phyloP scores from a whole-genome alignment of 305 asterid genomes.

The Fraxinus velutina region DNA sequence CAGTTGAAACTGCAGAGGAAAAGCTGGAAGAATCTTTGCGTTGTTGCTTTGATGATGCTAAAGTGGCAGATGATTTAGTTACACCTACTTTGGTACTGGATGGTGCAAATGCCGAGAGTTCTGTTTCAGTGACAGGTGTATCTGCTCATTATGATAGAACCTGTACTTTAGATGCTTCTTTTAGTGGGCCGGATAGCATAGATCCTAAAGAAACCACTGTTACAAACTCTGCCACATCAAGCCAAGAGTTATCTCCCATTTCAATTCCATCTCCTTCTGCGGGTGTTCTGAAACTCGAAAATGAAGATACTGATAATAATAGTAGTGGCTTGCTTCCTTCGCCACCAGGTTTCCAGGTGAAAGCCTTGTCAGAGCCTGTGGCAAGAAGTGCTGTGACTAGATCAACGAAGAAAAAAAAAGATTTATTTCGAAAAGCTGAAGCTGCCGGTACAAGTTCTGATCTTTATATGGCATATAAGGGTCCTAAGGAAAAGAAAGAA shows the following conservation, averaged over 20 bases:
- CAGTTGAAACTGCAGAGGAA: conserved; percentile 23
- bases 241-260: conserved; percentile 27
- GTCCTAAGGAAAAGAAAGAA: conserved; percentile 78
- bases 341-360: conserved; percentile 40
- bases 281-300: conserved; percentile 35
- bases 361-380: conserved; percentile 43
- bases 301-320: conserved; percentile 32
- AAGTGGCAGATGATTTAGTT: conserved; percentile 21
- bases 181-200: conserved; percentile 15
- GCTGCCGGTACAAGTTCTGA: conserved; percentile 70
- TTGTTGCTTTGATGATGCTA: conserved; percentile 28
- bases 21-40: conserved; percentile 35
- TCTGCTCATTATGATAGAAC: conserved; percentile 22
- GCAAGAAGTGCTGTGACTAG: conserved; percentile 38
- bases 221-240: conserved; percentile 21
- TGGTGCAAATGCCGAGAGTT: conserved; percentile 25
- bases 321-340: conserved; percentile 29
- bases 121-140: conserved; percentile 22
- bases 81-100: conserved; percentile 26
- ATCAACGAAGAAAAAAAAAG: conserved; percentile 47
- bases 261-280: conserved; percentile 31
- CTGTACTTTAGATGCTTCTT: conserved; percentile 20
- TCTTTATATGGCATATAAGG: conserved; percentile 79
- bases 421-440: conserved; percentile 55
- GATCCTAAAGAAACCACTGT: conserved; percentile 26